Evolutionary conservation across 1,284 basidiomycete genomes (phyloP).

Genomic region (Cryptococcus amylolentus): DNA sequence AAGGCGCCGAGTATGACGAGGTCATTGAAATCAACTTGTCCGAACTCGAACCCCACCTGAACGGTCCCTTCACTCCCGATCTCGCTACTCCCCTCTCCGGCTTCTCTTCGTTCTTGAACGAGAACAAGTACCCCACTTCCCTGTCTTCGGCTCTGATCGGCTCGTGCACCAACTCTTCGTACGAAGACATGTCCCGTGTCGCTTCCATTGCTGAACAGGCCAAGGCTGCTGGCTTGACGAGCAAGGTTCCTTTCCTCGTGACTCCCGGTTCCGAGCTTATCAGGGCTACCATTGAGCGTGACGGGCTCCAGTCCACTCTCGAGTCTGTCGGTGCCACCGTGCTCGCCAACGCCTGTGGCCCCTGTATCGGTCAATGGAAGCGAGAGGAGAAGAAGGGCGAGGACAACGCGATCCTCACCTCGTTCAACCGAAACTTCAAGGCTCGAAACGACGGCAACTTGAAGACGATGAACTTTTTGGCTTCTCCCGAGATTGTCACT

Average conservation of each 20-base stretch:
- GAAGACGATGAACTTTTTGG: conserved; percentile 96
- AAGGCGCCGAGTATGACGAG: conserved; percentile 92
- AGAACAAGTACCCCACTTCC: conserved; percentile 87
- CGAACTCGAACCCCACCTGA: conserved; percentile 95
- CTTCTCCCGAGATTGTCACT: not conserved
- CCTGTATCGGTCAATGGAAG: conserved; percentile 99
- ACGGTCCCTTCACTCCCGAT: conserved; percentile 97
- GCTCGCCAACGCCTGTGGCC: conserved; percentile 97
- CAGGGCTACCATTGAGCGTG: conserved; percentile 93
- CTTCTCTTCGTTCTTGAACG: conserved; percentile 78
- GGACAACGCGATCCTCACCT: conserved; percentile 85
- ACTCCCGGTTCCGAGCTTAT: conserved; percentile 98
- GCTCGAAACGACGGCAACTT: conserved; percentile 95
- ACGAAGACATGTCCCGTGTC: conserved; percentile 99
- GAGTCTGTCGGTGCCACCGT: conserved; percentile 87
- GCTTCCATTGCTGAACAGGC: conserved; percentile 84
- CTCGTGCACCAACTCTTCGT: conserved; percentile 99
- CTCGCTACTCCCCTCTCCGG: conserved; percentile 94
- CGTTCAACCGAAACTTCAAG: conserved; percentile 97
- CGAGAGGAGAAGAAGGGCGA: conserved; percentile 93
- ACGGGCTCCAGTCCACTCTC: conserved; percentile 86
- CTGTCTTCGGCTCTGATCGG: conserved; percentile 84
- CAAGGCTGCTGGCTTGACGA: conserved; percentile 62
- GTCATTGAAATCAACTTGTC: conserved; percentile 90
- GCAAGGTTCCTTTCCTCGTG: conserved; percentile 83